Evolutionary conservation across 1,139 yeast species (phyloP).

Genomic region (Yamadazyma mexicana): DNA sequence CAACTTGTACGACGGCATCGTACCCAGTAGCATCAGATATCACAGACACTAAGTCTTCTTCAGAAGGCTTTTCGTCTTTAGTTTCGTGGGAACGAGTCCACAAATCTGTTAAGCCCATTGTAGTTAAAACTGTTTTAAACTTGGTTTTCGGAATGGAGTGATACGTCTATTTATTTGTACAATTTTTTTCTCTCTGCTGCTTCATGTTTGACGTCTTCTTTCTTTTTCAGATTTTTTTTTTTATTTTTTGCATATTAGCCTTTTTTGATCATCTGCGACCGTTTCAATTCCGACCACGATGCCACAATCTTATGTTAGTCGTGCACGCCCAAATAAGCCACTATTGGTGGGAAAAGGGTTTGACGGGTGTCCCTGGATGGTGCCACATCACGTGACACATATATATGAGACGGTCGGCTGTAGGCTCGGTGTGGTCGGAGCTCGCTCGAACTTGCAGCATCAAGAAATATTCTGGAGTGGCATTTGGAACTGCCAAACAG

Average conservation of each 20-base stretch:
- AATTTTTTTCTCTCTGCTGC: conserved; percentile 5
- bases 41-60: conserved; percentile 17
- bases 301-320: background rate
- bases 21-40: conserved; percentile 18
- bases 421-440: background rate
- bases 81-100: conserved; percentile 1
- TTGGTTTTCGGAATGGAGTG: background rate
- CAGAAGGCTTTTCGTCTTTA: conserved; percentile 2
- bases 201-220: background rate
- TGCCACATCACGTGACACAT: background rate
- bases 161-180: background rate
- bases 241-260: conserved; percentile 1
- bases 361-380: background rate
- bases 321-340: background rate
- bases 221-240: background rate
- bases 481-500: background rate
- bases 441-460: conserved; percentile 2
- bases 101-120: conserved; percentile 7
- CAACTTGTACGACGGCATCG: conserved; percentile 44
- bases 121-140: background rate
- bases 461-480: background rate
- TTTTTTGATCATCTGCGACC: background rate
- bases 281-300: background rate
- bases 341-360: background rate
- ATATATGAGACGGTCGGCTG: background rate